Evolutionary conservation across 129 eudicot genomes (phyloP).

Genomic region (Scalesia atractyloides): DNA sequence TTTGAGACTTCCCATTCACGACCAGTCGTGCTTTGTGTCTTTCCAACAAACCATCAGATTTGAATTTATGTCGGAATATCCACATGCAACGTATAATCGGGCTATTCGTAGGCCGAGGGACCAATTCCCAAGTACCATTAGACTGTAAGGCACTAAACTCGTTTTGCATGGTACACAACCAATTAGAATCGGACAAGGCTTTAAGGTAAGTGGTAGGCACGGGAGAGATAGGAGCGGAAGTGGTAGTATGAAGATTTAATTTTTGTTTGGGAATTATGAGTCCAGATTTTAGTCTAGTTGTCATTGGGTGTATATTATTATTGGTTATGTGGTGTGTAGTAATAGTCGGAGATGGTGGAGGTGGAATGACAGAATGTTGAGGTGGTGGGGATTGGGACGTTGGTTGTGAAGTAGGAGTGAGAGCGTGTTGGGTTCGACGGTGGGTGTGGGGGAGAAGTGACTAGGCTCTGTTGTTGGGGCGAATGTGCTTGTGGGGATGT

Average conservation of each 20-base stretch:
- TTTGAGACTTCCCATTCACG: too few relatives aligned
- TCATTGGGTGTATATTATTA: not conserved
- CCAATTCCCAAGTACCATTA: not conserved
- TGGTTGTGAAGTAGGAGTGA: too few relatives aligned
- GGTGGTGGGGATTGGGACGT: too few relatives aligned
- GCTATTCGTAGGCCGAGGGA: not conserved
- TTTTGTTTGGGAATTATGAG: not conserved
- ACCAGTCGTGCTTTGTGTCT: too few relatives aligned
- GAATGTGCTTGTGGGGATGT: too few relatives aligned
- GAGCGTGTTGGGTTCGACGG: too few relatives aligned
- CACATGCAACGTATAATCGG: not conserved
- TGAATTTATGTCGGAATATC: not conserved
- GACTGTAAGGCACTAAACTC: not conserved
- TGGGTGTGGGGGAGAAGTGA: too few relatives aligned
- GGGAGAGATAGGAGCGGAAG: not conserved
- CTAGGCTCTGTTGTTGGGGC: too few relatives aligned
- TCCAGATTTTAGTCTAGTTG: not conserved
- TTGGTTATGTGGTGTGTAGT: not conserved
- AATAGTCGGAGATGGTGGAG: too few relatives aligned
- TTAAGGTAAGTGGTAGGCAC: not conserved
- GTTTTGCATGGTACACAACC: not conserved
- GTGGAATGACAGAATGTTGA: too few relatives aligned
- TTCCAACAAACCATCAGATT: too few relatives aligned
- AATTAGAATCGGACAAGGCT: not conserved
- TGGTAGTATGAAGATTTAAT: not conserved